phyloP scores from a whole-genome alignment of 2,329 filamentous ascomycete genomes.

The Nemania sp. region DNA sequence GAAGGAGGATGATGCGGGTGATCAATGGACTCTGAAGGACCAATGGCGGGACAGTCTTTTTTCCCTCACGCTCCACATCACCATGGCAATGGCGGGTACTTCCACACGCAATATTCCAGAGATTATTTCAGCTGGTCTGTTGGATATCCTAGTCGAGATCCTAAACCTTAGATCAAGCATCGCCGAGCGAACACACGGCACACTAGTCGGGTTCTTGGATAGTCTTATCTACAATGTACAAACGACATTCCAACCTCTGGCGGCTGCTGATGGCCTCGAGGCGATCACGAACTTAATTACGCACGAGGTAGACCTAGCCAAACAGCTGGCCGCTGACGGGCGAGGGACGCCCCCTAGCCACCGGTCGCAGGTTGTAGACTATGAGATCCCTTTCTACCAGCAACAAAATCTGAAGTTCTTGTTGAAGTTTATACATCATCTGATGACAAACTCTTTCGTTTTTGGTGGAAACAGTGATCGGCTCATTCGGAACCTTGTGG shows the following conservation, averaged over 20 bases:
- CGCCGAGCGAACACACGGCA: constrained; percentile 85
- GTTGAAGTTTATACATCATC: constrained; percentile 95
- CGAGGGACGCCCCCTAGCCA: constrained; percentile 77
- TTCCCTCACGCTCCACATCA: constrained; percentile 84
- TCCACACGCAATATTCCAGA: constrained; percentile 62
- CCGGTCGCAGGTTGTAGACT: constrained; percentile 87
- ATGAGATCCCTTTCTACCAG: constrained; percentile 90
- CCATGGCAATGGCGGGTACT: constrained; percentile 72
- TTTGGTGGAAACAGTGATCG: constrained; percentile 87
- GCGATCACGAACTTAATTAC: constrained; percentile 89
- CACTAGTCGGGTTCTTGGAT: constrained; percentile 88
- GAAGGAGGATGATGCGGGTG: constrained; percentile 67
- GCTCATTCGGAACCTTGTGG: constrained; percentile 90
- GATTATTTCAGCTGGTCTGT: constrained; percentile 87
- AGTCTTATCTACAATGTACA: constrained; percentile 86
- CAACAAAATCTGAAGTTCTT: constrained; percentile 94
- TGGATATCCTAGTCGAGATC: constrained; percentile 91
- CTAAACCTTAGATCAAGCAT: constrained; percentile 84
- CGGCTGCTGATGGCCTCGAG: constrained; percentile 85
- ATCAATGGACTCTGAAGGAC: constrained; percentile 75
- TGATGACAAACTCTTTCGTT: constrained; percentile 82
- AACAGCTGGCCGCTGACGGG: constrained; percentile 73
- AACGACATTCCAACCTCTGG: constrained; percentile 85
- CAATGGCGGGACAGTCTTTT: constrained; percentile 94
- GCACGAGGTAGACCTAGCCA: constrained; percentile 78